Evolutionary conservation across 2,329 filamentous ascomycete species (phyloP).

Genomic region (Zalaria obscura): DNA sequence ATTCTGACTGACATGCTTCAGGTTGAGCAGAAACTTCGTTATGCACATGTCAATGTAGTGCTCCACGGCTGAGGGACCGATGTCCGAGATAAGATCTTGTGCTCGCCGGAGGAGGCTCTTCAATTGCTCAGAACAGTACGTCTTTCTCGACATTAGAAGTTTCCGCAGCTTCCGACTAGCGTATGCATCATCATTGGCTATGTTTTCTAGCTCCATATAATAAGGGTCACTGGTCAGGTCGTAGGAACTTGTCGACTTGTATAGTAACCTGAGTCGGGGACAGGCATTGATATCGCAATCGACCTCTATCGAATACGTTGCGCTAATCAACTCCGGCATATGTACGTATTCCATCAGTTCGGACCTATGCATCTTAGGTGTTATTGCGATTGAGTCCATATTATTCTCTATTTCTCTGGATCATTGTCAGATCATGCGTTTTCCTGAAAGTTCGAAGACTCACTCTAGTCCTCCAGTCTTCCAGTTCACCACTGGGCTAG

Average conservation of each 20-base stretch:
- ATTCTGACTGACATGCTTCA: slow-evolving; percentile 10
- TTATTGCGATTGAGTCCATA: slow-evolving; percentile 53
- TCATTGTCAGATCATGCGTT: no score
- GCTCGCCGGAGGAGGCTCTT: slow-evolving; percentile 18
- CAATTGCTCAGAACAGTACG: slow-evolving; percentile 26
- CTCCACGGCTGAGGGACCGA: slow-evolving; percentile 22
- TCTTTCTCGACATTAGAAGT: slow-evolving; percentile 17
- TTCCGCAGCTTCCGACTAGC: slow-evolving; percentile 11
- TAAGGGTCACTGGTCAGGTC: slow-evolving; percentile 26
- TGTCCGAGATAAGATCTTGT: slow-evolving; percentile 19
- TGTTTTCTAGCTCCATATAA: slow-evolving; percentile 17
- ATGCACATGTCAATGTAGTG: slow-evolving; percentile 26
- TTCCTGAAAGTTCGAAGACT: not conserved
- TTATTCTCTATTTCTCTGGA: slow-evolving; percentile 47
- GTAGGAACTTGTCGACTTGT: slow-evolving; percentile 3
- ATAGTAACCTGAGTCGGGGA: no score
- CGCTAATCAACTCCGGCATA: slow-evolving; percentile 40
- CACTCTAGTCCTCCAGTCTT: slow-evolving; percentile 40
- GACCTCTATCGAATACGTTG: not conserved
- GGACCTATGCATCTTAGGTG: slow-evolving; percentile 52
- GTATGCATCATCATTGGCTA: slow-evolving; percentile 12
- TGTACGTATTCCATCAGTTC: slow-evolving; percentile 58
- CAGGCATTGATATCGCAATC: no score
- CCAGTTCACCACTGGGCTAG: slow-evolving; percentile 58
- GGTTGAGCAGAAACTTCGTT: slow-evolving; percentile 11